Conservation (phyloP, 177 flowering plant genomes). For the Vitis hybrid region DNA sequence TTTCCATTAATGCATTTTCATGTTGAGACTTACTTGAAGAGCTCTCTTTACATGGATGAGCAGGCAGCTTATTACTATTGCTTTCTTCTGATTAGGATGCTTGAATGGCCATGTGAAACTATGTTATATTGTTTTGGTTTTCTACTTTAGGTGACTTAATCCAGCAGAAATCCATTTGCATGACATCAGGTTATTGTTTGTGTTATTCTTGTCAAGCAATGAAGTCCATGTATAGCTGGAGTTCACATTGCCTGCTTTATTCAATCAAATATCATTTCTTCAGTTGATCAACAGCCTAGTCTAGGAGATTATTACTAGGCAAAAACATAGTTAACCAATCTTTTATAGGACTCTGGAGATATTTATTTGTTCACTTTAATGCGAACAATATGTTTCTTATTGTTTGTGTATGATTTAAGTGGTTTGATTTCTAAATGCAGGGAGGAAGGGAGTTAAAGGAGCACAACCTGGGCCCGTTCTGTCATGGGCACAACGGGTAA, state of each 20-base stretch:
- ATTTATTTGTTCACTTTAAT: neutral
- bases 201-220: neutral
- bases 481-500: conserved; percentile 76
- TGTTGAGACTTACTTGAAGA: neutral
- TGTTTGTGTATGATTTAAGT: neutral
- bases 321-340: neutral
- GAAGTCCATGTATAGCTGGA: neutral
- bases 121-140: neutral
- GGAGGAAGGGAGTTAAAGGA: conserved; percentile 86
- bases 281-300: no score
- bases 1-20: neutral
- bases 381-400: neutral
- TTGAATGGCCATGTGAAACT: neutral
- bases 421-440: conserved; percentile 26
- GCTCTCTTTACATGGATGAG: neutral
- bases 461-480: conserved; percentile 84
- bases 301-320: no score
- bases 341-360: neutral
- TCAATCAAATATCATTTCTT: neutral
- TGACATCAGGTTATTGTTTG: neutral
- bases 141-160: neutral
- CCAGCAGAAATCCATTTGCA: neutral
- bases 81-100: neutral
- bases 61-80: neutral
- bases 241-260: neutral